These are phyloP conservation scores for Backusella tarrabulga DNA, from an alignment of 192 early-diverging fungal genomes.

Conservation along the genomic window DNA sequence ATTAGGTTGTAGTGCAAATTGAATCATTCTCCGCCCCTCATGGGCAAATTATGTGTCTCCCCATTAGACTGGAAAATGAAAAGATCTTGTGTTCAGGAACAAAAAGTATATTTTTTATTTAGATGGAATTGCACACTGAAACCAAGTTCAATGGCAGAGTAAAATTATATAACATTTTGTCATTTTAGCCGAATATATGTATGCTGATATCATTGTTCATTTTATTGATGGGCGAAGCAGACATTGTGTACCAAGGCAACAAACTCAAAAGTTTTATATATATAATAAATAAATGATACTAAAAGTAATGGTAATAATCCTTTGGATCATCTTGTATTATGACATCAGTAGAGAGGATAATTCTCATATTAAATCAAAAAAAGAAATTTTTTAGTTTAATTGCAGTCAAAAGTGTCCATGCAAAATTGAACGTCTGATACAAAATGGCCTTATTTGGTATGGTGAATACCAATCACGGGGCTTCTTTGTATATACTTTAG, in stretches of 20 bases:
- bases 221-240: no score
- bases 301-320: not conserved
- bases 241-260: not conserved
- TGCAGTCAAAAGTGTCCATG: not conserved
- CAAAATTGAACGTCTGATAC: not conserved
- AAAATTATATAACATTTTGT: not conserved
- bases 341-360: not conserved
- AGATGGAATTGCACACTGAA: not conserved
- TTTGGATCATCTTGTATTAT: not conserved
- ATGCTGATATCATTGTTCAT: not conserved
- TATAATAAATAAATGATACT: not conserved
- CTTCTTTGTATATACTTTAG: not conserved
- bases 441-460: not conserved
- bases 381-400: not conserved
- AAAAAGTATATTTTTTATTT: not conserved
- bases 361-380: not conserved
- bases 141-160: not conserved
- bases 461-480: not conserved
- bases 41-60: not conserved
- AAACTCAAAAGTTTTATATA: not conserved
- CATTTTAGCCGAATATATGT: not conserved
- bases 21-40: not conserved
- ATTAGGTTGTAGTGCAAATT: not conserved
- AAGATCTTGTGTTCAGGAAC: not conserved
- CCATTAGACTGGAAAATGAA: not conserved